These are phyloP conservation scores for Claviceps cyperi DNA, from an alignment of 2,329 filamentous ascomycete species.

Conservation along the genomic window DNA sequence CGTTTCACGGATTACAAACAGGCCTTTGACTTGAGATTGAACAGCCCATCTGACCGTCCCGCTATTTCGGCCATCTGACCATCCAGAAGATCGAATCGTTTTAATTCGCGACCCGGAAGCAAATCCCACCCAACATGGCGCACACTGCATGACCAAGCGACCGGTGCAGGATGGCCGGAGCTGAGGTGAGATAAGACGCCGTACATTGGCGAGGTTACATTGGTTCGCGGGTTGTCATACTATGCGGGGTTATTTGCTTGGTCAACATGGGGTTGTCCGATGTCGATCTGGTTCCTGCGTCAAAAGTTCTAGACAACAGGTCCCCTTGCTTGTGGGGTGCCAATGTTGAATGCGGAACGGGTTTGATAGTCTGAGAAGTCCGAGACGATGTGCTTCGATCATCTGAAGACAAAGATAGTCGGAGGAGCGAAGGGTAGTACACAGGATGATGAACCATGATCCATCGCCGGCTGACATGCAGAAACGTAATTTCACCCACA, in stretches of 20 bases:
- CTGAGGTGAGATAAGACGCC: not conserved
- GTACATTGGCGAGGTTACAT: not conserved
- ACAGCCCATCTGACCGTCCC: too few relatives aligned
- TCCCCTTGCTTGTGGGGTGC: too few relatives aligned
- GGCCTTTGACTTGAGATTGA: not conserved
- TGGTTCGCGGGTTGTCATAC: not conserved
- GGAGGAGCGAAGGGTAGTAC: too few relatives aligned
- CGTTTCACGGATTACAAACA: not conserved
- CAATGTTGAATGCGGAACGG: too few relatives aligned
- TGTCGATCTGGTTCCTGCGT: too few relatives aligned
- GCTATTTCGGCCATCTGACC: not conserved
- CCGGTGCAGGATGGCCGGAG: not conserved
- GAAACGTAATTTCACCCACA: not conserved
- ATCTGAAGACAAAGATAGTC: too few relatives aligned
- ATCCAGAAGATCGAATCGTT: not conserved
- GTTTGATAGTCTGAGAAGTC: not conserved
- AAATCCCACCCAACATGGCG: not conserved
- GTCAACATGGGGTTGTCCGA: too few relatives aligned
- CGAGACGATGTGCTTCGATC: not conserved
- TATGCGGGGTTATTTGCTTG: too few relatives aligned
- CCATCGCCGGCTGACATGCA: not conserved
- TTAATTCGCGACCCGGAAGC: not conserved
- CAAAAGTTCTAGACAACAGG: too few relatives aligned
- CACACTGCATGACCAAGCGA: not conserved
- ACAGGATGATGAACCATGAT: not conserved